phyloP scores from a whole-genome alignment of 2,329 filamentous ascomycete genomes.

The Pleoardoris graminearum region DNA sequence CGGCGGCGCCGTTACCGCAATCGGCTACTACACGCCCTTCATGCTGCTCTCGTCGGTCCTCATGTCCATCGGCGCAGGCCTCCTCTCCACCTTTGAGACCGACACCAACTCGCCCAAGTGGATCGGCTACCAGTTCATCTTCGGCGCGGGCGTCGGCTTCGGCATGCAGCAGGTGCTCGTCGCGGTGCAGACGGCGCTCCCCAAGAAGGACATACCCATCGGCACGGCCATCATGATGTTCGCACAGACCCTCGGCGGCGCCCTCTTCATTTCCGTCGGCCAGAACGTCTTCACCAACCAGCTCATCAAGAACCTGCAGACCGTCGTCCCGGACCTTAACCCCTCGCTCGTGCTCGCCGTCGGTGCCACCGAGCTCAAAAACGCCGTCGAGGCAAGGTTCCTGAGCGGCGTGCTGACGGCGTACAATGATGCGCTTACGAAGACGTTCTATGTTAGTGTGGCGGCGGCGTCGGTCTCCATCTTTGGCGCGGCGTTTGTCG shows the following conservation, averaged over 20 bases:
- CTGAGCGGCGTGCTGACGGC: conserved; percentile 60
- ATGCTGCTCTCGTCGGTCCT: conserved; percentile 49
- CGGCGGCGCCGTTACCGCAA: conserved; percentile 45
- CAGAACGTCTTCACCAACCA: conserved; percentile 57
- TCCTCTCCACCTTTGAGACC: conserved; percentile 50
- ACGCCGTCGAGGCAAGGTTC: conserved; percentile 55
- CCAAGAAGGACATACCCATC: conserved; percentile 50
- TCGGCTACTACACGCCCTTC: conserved; percentile 57
- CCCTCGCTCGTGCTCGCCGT: conserved; percentile 49
- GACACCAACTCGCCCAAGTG: conserved; percentile 44
- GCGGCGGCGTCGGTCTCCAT: conserved; percentile 59
- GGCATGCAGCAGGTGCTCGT: conserved; percentile 55
- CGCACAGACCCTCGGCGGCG: conserved; percentile 52
- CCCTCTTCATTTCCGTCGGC: conserved; percentile 54
- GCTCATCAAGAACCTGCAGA: conserved; percentile 48
- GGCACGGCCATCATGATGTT: conserved; percentile 56
- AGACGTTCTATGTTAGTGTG: conserved; percentile 64
- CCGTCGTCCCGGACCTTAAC: conserved; percentile 47
- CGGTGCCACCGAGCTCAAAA: conserved; percentile 63
- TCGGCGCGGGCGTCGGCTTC: conserved; percentile 50
- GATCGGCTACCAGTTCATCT: conserved; percentile 48
- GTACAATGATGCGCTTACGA: conserved; percentile 65
- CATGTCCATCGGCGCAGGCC: conserved; percentile 52
- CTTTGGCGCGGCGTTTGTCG: conserved; percentile 58
- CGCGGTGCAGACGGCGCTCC: conserved; percentile 51